phyloP scores from a whole-genome alignment of 768 basidiomycete species.

The Gelatoporia subvermispora region DNA sequence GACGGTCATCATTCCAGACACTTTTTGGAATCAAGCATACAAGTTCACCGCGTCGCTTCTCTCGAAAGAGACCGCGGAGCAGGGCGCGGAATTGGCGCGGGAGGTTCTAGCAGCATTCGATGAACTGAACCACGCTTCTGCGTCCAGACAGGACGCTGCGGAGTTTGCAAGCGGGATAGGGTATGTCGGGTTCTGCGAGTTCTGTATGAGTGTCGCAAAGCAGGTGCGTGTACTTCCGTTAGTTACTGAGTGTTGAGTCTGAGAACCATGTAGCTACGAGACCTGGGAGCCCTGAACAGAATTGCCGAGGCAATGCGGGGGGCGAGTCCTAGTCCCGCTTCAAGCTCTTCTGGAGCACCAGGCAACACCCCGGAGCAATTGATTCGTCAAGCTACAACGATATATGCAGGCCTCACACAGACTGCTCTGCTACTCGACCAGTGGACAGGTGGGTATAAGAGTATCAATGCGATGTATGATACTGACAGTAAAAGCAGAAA shows the following conservation, averaged over 20 bases:
- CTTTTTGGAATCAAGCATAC: conserved; percentile 68
- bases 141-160: conserved; percentile 29
- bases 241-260: neutral
- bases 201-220: conserved; percentile 65
- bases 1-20: conserved; percentile 42
- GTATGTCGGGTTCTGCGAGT: conserved; percentile 65
- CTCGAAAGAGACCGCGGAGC: conserved; percentile 7
- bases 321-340: neutral
- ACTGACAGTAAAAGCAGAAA: conserved; percentile 4
- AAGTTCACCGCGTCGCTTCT: conserved; percentile 46
- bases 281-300: conserved; percentile 34
- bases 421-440: conserved; percentile 36
- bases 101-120: conserved; percentile 39
- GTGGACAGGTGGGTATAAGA: conserved; percentile 14
- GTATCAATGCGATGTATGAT: neutral
- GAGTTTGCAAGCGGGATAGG: conserved; percentile 44
- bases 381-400: conserved; percentile 12
- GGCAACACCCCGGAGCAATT: too few species aligned
- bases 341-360: conserved; percentile 10
- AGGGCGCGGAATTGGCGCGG: neutral
- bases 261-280: conserved; percentile 7
- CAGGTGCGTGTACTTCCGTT: conserved; percentile 36
- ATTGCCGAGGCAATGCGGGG: conserved; percentile 39
- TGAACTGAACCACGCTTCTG: conserved; percentile 37
- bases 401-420: conserved; percentile 42